phyloP scores from a whole-genome alignment of 345 rosid genomes.

The Eutrema yunnanense region DNA sequence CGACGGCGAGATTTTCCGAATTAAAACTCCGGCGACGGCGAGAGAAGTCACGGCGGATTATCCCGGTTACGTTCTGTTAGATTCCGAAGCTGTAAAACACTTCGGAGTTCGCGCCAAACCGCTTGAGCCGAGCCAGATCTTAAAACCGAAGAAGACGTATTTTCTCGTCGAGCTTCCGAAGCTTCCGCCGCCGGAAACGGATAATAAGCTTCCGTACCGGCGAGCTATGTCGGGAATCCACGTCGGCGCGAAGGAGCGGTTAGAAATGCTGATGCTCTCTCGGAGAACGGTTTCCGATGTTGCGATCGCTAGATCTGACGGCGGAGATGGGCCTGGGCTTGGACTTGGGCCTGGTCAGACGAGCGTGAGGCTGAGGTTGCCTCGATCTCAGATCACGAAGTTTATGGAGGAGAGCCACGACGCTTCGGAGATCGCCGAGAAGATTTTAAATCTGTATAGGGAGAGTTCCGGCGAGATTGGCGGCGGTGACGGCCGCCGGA shows the following conservation, averaged over 20 bases:
- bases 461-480: conserved; percentile 15
- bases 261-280: conserved; percentile 74
- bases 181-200: conserved; percentile 30
- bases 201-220: conserved; percentile 40
- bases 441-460: conserved; percentile 50
- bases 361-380: conserved; percentile 67
- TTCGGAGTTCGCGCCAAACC: conserved; percentile 76
- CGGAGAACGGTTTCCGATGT: conserved; percentile 74
- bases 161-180: conserved; percentile 77
- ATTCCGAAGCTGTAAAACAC: conserved; percentile 72
- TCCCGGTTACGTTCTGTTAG: conserved; percentile 74
- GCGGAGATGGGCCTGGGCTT: conserved; percentile 9
- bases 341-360: conserved; percentile 22
- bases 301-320: conserved; percentile 21
- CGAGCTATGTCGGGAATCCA: conserved; percentile 71
- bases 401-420: conserved; percentile 64
- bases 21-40: conserved; percentile 59
- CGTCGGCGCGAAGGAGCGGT: conserved; percentile 81
- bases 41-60: conserved; percentile 54
- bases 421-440: conserved; percentile 60
- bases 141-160: conserved; percentile 56
- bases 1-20: conserved; percentile 69
- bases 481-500: neutral
- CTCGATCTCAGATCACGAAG: conserved; percentile 58
- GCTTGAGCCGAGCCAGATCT: conserved; percentile 48